Percentiles rank a stretch among this genome's conserved stretches.
Conservation (phyloP, 2,329 filamentous ascomycete species). For the Teratosphaeriaceae sp. region DNA sequence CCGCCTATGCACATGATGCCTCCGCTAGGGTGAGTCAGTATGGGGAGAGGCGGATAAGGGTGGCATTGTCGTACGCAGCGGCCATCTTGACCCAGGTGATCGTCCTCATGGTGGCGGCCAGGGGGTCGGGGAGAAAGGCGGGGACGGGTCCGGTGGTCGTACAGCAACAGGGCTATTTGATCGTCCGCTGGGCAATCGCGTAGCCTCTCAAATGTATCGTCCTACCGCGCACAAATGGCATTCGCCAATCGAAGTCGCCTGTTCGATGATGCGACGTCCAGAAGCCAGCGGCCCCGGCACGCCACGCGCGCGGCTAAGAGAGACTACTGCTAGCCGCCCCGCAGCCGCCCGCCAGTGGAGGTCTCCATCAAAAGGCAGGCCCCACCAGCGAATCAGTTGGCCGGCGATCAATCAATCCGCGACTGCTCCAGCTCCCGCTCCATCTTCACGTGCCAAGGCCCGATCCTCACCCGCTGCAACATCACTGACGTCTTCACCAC, state of each 20-base stretch:
- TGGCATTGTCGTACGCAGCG: slow-evolving; percentile 49
- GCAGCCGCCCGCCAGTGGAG: background rate
- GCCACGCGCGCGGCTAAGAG: slow-evolving; percentile 3
- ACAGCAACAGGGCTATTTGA: background rate
- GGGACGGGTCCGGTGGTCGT: background rate
- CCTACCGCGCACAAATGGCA: no score
- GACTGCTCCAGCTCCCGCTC: background rate
- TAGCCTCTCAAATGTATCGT: no score
- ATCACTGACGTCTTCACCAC: slow-evolving; percentile 14
- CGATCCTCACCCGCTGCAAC: background rate
- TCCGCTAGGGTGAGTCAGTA: slow-evolving; percentile 48
- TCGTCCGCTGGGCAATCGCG: no score
- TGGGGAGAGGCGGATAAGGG: slow-evolving; percentile 1
- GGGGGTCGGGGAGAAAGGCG: background rate
- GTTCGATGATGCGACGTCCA: slow-evolving; percentile 4
- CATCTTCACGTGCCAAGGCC: background rate
- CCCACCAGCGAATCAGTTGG: background rate
- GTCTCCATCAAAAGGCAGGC: background rate
- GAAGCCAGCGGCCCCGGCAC: background rate
- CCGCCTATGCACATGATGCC: slow-evolving; percentile 70
- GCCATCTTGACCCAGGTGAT: slow-evolving; percentile 61
- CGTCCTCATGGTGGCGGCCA: slow-evolving; percentile 36
- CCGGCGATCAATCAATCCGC: slow-evolving; percentile 1
- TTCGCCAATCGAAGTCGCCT: no score
- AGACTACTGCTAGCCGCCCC: no score